Base-by-base conservation (phyloP, 495 filamentous ascomycete genomes). In the Podospora pseudocomata region DNA sequence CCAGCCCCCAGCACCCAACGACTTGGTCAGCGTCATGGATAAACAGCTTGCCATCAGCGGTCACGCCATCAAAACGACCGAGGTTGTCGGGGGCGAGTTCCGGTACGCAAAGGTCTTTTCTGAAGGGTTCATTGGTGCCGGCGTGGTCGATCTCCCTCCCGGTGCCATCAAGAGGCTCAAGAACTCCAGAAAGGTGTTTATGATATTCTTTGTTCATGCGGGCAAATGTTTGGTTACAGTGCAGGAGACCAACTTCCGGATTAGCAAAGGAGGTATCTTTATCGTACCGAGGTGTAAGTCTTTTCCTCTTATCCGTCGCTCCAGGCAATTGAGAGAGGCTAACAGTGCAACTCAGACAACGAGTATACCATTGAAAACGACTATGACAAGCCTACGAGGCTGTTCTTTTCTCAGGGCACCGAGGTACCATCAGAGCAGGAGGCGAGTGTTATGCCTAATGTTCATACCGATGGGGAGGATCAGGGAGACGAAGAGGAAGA, bases 221-320 rank as follows among this genome's bases (percentile, higher is more conserved):
- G 95, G 95, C 6, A 85, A 88, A 61, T 92, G 97, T 49, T 76
- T 82, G 71, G 91, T 92, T 27, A 89, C 87, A 60, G 86, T 98
- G 15, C 90, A 91, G 68, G 89, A 90, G n/a, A 91, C 87, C n/a
- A 82, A 83, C 70, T 97, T 97, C 75, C 85, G 88, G 68, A 91
- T 96, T 67, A 86, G 89, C 15, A 91, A 91, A 72, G 94, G 94
- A 32, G 93, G 93, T 32, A 89, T 95, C 71, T 97, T 91, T 80
- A 92, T 95, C 77, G 92, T 97, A 67, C 96, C 95, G 16, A 86
- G 93, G 87, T 96, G 95, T 97, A 76, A 83, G 90, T 85, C 73
- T 67, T 49, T 65, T 65, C 7, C 58, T 65, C 68, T 16, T 32
- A 9, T 56, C 61, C 58, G 39, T 64, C 60, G 34, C 11, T 63